These are phyloP conservation scores for Madurella fahalii DNA, from an alignment of 2,329 filamentous ascomycete genomes.

Conservation along the genomic window DNA sequence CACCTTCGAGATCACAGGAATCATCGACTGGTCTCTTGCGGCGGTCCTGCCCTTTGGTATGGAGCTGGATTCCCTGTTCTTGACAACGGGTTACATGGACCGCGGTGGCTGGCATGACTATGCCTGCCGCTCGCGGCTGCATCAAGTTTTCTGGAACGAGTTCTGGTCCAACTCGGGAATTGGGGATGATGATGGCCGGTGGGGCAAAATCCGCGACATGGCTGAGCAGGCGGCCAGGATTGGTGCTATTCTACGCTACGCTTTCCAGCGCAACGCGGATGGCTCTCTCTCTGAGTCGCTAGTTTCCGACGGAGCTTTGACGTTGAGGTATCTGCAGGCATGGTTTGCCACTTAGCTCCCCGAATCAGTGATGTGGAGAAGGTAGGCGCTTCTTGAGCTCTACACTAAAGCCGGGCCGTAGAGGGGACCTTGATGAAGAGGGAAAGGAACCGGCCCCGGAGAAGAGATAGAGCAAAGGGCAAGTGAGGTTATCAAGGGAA, in stretches of 20 bases:
- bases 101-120: conserved; percentile 5
- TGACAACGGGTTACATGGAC: conserved; percentile 14
- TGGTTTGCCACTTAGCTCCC: too few species aligned
- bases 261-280: background rate
- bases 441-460: too few species aligned
- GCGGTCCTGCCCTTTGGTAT: conserved; percentile 31
- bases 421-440: too few species aligned
- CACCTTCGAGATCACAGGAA: conserved; percentile 29
- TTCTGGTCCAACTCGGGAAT: background rate
- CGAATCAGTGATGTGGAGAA: too few species aligned
- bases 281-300: background rate
- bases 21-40: conserved; percentile 32
- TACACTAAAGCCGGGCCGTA: too few species aligned
- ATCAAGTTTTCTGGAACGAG: conserved; percentile 2
- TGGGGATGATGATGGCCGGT: background rate
- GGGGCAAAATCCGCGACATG: background rate
- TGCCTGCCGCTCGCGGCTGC: background rate
- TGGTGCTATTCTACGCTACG: background rate
- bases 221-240: background rate
- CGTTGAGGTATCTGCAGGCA: too few species aligned
- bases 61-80: conserved; percentile 25
- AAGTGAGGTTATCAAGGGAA: too few species aligned
- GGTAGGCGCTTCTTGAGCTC: too few species aligned
- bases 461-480: too few species aligned
- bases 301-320: too few species aligned